A percentile compares a stretch with the other conserved stretches of the same genome.
These are phyloP conservation scores for Linum tenue DNA, from an alignment of 345 rosid species.

Conservation along the genomic window DNA sequence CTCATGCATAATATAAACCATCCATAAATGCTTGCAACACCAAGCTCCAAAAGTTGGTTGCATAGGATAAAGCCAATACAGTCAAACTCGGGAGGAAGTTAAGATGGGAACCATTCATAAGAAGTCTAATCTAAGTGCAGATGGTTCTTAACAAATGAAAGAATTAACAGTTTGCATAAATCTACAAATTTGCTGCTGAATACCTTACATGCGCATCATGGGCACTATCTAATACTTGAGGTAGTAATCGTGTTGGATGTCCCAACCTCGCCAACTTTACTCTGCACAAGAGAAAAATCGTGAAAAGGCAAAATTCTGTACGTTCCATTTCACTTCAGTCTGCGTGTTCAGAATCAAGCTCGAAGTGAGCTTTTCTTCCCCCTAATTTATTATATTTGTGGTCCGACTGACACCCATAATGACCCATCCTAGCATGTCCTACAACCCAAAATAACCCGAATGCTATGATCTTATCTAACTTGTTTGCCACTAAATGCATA, in stretches of 20 bases:
- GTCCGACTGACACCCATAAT: no score
- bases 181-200: not conserved
- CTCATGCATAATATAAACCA: not conserved
- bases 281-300: conserved; percentile 17
- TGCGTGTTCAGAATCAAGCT: no score
- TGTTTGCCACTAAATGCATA: no score
- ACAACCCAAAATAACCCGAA: no score
- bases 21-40: not conserved
- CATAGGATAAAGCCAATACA: not conserved
- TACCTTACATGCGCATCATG: conserved; percentile 70
- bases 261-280: conserved; percentile 89
- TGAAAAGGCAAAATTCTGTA: no score
- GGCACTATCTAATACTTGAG: conserved; percentile 89
- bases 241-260: conserved; percentile 90
- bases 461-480: no score
- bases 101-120: not conserved
- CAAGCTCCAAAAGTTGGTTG: not conserved
- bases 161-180: no score
- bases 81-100: not conserved
- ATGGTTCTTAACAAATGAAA: not conserved
- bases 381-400: no score
- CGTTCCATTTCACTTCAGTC: no score
- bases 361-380: no score
- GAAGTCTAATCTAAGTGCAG: not conserved
- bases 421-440: no score